phyloP scores from a whole-genome alignment of 1,284 basidiomycete genomes.

The Ceratobasidium sp. region DNA sequence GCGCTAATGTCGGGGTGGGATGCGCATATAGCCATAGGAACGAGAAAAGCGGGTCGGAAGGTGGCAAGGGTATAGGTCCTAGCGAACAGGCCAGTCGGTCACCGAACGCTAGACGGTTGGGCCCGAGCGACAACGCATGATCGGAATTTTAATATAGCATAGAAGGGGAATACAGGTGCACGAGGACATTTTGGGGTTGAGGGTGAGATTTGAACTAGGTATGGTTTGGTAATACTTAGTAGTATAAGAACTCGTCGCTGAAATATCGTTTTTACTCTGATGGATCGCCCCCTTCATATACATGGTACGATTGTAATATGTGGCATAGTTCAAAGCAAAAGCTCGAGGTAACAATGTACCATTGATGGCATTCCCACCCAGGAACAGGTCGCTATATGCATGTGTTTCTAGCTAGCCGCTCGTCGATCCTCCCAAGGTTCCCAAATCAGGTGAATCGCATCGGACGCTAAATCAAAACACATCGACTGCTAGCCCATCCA shows the following conservation, averaged over 20 bases:
- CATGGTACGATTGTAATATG: not conserved
- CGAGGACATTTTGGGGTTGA: not conserved
- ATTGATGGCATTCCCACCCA: not conserved
- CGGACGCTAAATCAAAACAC: too few species aligned
- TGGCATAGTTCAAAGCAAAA: not conserved
- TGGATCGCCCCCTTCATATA: not conserved
- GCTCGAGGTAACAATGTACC: not conserved
- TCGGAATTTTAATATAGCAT: not conserved
- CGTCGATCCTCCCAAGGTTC: not conserved
- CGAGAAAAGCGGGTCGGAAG: not conserved
- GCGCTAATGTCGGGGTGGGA: not conserved
- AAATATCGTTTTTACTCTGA: not conserved
- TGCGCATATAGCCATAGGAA: not conserved
- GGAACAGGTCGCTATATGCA: not conserved
- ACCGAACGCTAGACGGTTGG: not conserved
- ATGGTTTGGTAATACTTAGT: slow-evolving; percentile 2
- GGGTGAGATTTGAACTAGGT: slow-evolving; percentile 9
- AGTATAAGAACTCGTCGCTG: slow-evolving; percentile 5
- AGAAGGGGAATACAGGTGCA: not conserved
- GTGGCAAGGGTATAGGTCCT: not conserved
- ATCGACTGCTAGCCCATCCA: too few species aligned
- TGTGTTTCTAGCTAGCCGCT: not conserved
- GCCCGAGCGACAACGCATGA: not conserved
- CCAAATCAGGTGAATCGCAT: too few species aligned
- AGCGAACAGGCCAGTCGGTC: not conserved